These are phyloP conservation scores for Globisporangium spinosum DNA, from an alignment of 352 stramenopile genomes.

Conservation along the genomic window DNA sequence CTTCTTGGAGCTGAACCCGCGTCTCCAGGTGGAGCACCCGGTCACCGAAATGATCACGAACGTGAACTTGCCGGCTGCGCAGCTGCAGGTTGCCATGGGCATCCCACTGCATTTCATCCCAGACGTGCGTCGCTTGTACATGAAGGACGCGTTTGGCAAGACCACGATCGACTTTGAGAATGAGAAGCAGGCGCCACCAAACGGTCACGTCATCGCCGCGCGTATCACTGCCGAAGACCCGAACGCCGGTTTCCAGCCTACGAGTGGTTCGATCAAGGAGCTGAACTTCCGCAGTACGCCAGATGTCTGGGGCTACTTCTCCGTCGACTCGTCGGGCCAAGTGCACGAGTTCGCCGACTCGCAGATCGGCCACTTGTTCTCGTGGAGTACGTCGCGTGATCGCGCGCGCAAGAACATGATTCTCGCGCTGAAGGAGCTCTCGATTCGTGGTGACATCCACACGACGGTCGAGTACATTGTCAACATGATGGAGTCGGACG, in stretches of 20 bases:
- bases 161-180: conserved; percentile 96
- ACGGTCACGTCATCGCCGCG: conserved; percentile 97
- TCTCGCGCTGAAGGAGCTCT: conserved; percentile 98
- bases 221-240: conserved; percentile 99
- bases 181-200: conserved; percentile 68
- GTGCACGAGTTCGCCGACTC: conserved; percentile 99
- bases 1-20: conserved; percentile 99
- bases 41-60: conserved; percentile 99
- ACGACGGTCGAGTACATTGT: conserved; percentile 99
- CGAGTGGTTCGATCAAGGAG: conserved; percentile 96
- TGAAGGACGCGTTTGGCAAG: conserved; percentile 90
- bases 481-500: conserved; percentile 98
- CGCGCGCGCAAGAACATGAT: conserved; percentile 98
- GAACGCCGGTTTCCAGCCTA: conserved; percentile 98
- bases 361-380: conserved; percentile 99
- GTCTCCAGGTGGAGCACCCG: conserved; percentile 98
- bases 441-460: conserved; percentile 99
- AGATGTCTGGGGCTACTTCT: conserved; percentile 99
- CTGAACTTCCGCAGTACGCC: conserved; percentile 99
- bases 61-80: conserved; percentile 95
- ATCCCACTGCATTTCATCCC: conserved; percentile 98
- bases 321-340: conserved; percentile 96
- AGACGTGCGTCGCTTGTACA: conserved; percentile 97
- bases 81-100: conserved; percentile 99
- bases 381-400: conserved; percentile 93